Evolutionary conservation across 768 basidiomycete genomes (phyloP).

Genomic region (Amanita pseudoporphyria): DNA sequence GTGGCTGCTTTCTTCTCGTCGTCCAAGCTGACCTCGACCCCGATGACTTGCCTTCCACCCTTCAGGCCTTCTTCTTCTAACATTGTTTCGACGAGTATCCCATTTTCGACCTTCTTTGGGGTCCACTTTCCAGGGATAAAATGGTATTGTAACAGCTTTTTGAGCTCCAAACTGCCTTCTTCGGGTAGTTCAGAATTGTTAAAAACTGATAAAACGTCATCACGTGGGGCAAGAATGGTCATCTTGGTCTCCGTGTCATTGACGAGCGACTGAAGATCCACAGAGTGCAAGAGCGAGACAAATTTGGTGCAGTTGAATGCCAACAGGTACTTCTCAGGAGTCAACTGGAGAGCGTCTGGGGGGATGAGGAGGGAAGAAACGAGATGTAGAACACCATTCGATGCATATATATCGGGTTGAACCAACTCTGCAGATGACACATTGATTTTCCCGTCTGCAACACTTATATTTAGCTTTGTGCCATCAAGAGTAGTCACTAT

Average conservation of each 20-base stretch:
- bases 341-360: slow-evolving; percentile 63
- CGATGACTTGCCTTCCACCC: slow-evolving; percentile 61
- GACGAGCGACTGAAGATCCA: slow-evolving; percentile 60
- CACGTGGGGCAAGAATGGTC: slow-evolving; percentile 88
- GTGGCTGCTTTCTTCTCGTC: slow-evolving; percentile 35
- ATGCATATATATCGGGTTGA: slow-evolving; percentile 81
- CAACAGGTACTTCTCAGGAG: slow-evolving; percentile 92
- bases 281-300: slow-evolving; percentile 80
- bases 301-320: slow-evolving; percentile 88
- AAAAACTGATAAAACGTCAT: slow-evolving; percentile 68
- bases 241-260: slow-evolving; percentile 59
- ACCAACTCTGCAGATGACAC: slow-evolving; percentile 52
- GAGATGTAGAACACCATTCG: slow-evolving; percentile 92
- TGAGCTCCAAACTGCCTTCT: slow-evolving; percentile 59
- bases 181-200: slow-evolving; percentile 49
- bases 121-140: slow-evolving; percentile 80
- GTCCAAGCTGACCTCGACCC: slow-evolving; percentile 48
- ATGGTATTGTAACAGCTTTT: slow-evolving; percentile 75
- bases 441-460: slow-evolving; percentile 42
- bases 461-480: slow-evolving; percentile 48
- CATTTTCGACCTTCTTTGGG: slow-evolving; percentile 58
- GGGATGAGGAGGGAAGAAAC: slow-evolving; percentile 79
- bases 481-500: slow-evolving; percentile 71
- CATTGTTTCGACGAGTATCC: slow-evolving; percentile 72
- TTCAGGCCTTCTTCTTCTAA: slow-evolving; percentile 62